Conservation (phyloP, 306 rosid species). For the Sechiopsis laciniata region DNA sequence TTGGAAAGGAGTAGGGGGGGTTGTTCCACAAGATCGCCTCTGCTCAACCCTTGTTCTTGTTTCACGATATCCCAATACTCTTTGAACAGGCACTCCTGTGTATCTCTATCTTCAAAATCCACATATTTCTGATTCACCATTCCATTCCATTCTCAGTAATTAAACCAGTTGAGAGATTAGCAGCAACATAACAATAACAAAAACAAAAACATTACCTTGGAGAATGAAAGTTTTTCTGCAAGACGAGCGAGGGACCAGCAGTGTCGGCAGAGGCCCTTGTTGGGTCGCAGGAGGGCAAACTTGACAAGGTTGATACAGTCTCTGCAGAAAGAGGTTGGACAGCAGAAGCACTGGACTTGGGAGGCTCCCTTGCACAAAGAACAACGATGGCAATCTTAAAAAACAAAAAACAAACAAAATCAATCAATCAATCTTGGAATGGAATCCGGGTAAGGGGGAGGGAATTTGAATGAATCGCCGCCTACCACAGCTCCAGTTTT, state of each 20-base stretch:
- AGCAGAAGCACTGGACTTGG: slow-evolving; percentile 48
- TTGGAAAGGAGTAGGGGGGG: not conserved
- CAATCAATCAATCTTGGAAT: not conserved
- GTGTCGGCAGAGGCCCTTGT: slow-evolving; percentile 45
- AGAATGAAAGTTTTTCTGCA: slow-evolving; percentile 30
- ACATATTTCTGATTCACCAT: slow-evolving; percentile 35
- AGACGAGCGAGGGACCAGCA: slow-evolving; percentile 48
- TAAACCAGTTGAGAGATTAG: not conserved
- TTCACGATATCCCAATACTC: slow-evolving; percentile 68
- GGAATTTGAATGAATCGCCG: not conserved
- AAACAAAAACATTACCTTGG: not conserved
- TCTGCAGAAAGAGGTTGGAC: slow-evolving; percentile 49
- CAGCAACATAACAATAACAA: too few species aligned
- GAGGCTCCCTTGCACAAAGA: slow-evolving; percentile 32
- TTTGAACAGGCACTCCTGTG: slow-evolving; percentile 65
- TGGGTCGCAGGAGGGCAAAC: slow-evolving; percentile 31
- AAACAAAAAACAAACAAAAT: not conserved
- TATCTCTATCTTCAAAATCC: slow-evolving; percentile 44
- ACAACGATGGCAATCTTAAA: slow-evolving; percentile 59
- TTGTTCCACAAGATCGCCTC: not conserved
- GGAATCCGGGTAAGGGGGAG: not conserved
- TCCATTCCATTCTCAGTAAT: too few species aligned
- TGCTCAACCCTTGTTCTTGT: slow-evolving; percentile 37
- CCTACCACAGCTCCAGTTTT: slow-evolving; percentile 55
- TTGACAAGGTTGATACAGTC: slow-evolving; percentile 33